These are phyloP conservation scores for Larix sibirica DNA, from an alignment of 83 land plant species.

Conservation along the genomic window DNA sequence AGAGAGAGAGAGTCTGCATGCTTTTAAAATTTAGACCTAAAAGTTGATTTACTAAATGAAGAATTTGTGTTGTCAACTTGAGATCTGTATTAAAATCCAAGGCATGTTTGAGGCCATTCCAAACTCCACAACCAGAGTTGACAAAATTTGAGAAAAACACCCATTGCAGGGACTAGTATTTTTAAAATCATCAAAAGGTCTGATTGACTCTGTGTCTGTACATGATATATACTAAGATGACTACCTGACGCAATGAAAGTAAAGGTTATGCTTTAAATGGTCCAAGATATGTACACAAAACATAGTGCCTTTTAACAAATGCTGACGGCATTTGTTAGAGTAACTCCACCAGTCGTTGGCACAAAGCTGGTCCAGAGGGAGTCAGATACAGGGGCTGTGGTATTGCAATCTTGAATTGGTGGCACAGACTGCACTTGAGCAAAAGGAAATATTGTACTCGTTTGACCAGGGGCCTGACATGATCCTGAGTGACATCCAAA, in stretches of 20 bases:
- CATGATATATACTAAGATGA: conserved; percentile 12
- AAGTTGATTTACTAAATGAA: too few species aligned
- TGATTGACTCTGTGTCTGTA: conserved; percentile 10
- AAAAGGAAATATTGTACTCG: conserved; percentile 37
- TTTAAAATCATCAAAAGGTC: conserved; percentile 5
- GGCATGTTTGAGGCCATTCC: too few species aligned
- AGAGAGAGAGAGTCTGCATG: too few species aligned
- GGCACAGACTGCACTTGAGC: conserved; percentile 50
- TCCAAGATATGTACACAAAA: conserved; percentile 5
- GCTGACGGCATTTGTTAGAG: conserved; percentile 49
- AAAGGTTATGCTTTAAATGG: not conserved
- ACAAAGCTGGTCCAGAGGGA: conserved; percentile 63
- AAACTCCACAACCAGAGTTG: too few species aligned
- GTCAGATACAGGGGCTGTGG: conserved; percentile 54
- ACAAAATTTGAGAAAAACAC: too few species aligned
- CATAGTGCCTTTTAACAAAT: conserved; percentile 16
- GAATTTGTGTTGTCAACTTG: too few species aligned
- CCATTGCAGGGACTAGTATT: too few species aligned
- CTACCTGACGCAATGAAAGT: not conserved
- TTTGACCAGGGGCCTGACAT: conserved; percentile 30
- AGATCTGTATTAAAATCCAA: too few species aligned
- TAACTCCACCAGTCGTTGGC: conserved; percentile 42
- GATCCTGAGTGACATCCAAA: conserved; percentile 23
- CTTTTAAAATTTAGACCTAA: too few species aligned
- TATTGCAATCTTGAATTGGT: conserved; percentile 45